Percentiles rank a stretch among this genome's conserved stretches.
Evolutionary conservation across 352 stramenopile species (phyloP).

Genomic region (Globisporangium cylindrosporum): DNA sequence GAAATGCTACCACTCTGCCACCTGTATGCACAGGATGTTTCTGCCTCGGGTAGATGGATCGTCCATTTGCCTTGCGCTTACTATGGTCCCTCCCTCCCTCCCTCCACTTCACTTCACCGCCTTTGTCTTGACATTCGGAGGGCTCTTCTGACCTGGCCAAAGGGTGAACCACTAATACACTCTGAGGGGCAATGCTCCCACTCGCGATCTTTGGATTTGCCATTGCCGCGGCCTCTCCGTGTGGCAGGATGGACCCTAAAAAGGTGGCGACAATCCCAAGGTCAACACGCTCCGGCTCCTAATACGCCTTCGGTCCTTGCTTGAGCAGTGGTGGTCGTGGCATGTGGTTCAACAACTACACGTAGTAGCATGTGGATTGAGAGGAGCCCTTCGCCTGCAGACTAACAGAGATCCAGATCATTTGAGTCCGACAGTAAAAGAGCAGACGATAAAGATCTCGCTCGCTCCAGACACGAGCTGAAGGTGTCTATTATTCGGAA

Average conservation of each 20-base stretch:
- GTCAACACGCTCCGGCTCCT: background rate
- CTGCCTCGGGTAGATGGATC: background rate
- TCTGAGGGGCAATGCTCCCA: background rate
- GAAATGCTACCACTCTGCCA: background rate
- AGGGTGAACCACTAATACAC: background rate
- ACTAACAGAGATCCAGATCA: background rate
- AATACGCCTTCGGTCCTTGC: no score
- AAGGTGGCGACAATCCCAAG: background rate
- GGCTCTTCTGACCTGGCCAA: background rate
- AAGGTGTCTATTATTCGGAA: background rate
- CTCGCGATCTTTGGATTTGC: background rate
- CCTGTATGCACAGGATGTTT: constrained; percentile 18
- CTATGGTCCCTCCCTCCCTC: background rate
- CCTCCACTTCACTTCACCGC: background rate
- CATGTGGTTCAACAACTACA: no score
- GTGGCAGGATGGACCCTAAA: background rate
- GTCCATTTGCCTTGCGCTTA: background rate
- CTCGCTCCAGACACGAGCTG: background rate
- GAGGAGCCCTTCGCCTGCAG: background rate
- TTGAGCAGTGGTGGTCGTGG: background rate
- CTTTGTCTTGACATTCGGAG: background rate
- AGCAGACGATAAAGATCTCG: background rate
- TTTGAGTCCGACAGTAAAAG: background rate
- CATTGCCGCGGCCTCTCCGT: background rate
- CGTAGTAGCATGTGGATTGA: no score